These are phyloP conservation scores for Diaporthe sp. DNA, from an alignment of 2,329 filamentous ascomycete species.

Conservation along the genomic window DNA sequence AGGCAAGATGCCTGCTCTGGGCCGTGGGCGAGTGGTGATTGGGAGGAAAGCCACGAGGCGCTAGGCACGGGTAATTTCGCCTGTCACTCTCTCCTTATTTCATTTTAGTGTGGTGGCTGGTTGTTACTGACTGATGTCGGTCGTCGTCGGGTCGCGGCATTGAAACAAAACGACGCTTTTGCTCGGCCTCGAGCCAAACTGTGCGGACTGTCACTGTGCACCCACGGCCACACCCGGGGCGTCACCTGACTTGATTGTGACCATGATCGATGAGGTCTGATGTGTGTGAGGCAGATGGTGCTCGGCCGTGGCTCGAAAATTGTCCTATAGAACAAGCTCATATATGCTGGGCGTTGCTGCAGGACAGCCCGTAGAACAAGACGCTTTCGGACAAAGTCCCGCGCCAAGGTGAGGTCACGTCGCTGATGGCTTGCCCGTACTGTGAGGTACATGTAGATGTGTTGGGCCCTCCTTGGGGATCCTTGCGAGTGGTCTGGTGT, in stretches of 20 bases:
- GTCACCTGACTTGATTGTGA: neutral
- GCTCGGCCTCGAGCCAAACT: no score
- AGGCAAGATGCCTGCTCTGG: constrained; percentile 5
- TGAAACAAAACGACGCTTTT: constrained; percentile 5
- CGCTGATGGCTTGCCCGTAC: neutral
- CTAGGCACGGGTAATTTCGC: constrained; percentile 32
- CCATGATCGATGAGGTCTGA: neutral
- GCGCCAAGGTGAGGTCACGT: neutral
- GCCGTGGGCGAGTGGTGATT: constrained; percentile 16
- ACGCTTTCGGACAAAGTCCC: constrained; percentile 1
- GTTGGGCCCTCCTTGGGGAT: neutral
- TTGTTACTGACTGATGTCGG: neutral
- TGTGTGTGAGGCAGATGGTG: neutral
- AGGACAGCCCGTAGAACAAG: neutral
- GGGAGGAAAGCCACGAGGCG: constrained; percentile 20
- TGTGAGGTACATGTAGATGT: neutral
- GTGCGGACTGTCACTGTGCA: no score
- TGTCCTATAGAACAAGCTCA: neutral
- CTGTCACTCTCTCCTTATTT: constrained; percentile 28
- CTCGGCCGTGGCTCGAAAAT: neutral
- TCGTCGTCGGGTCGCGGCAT: neutral
- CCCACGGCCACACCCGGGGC: neutral
- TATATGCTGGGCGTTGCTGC: neutral
- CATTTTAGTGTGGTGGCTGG: neutral
- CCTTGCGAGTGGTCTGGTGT: neutral